Conservation (phyloP, 2,329 filamentous ascomycete genomes). For the Penicillium sp. region DNA sequence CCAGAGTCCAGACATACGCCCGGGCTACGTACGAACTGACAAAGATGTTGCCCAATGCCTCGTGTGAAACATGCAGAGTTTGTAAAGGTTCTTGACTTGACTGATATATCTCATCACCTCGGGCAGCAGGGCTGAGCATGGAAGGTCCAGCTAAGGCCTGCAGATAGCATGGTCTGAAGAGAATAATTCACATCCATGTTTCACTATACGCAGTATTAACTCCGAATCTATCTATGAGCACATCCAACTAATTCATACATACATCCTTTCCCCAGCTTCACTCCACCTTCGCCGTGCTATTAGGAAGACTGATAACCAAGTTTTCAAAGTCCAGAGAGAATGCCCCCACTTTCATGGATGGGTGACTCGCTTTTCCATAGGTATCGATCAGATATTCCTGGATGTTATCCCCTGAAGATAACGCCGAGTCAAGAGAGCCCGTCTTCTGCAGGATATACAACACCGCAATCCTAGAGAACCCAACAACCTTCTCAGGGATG, state of each 20-base stretch:
- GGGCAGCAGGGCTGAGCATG: too few relatives aligned
- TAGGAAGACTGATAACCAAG: constrained; percentile 33
- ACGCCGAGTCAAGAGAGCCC: constrained; percentile 29
- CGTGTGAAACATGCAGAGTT: too few relatives aligned
- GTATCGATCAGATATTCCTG: constrained; percentile 30
- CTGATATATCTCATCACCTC: too few relatives aligned
- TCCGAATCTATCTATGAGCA: neutral
- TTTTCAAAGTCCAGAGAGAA: constrained; percentile 37
- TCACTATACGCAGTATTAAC: neutral
- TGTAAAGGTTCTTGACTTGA: too few relatives aligned
- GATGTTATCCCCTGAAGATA: constrained; percentile 31
- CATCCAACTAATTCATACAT: neutral
- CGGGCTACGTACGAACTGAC: too few relatives aligned
- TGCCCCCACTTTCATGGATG: constrained; percentile 22
- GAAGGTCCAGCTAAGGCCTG: too few relatives aligned
- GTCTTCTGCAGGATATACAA: constrained; percentile 44
- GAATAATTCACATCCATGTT: too few relatives aligned
- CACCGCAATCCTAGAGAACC: constrained; percentile 38
- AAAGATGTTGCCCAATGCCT: too few relatives aligned
- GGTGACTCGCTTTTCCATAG: constrained; percentile 22
- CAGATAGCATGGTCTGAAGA: too few relatives aligned
- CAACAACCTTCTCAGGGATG: constrained; percentile 26
- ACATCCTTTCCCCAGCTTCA: neutral
- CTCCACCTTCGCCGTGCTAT: constrained; percentile 25
- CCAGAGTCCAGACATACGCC: too few relatives aligned